Evolutionary conservation across 1,284 basidiomycete species (phyloP).

Genomic region (Cryptococcus floricola): DNA sequence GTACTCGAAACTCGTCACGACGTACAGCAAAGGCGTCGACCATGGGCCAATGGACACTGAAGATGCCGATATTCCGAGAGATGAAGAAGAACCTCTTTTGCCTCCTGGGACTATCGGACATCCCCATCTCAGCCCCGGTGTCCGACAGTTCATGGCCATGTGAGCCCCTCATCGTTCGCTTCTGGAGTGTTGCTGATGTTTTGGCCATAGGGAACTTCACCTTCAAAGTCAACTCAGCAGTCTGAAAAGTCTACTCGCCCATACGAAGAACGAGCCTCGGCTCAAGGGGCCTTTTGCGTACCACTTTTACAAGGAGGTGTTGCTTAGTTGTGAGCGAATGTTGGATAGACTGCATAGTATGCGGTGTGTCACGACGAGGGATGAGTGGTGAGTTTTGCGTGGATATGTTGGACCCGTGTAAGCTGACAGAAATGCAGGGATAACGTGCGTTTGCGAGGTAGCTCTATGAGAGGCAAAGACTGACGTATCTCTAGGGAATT

Average conservation of each 20-base stretch:
- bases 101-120: constrained; percentile 5
- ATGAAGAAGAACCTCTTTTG: constrained; percentile 11
- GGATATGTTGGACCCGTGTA: neutral
- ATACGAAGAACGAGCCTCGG: constrained; percentile 88
- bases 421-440: constrained; percentile 18
- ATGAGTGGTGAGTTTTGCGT: constrained; percentile 68
- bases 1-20: constrained; percentile 47
- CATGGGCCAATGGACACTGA: constrained; percentile 1
- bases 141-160: constrained; percentile 87
- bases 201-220: constrained; percentile 73
- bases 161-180: constrained; percentile 43
- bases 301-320: constrained; percentile 72
- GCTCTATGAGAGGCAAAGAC: neutral
- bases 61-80: constrained; percentile 3
- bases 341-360: constrained; percentile 84
- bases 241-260: constrained; percentile 72
- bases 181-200: neutral
- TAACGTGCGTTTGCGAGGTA: constrained; percentile 11
- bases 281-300: constrained; percentile 89
- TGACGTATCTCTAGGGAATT: constrained; percentile 45
- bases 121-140: constrained; percentile 42
- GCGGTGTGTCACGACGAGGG: constrained; percentile 87
- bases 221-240: constrained; percentile 85
- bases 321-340: constrained; percentile 83
- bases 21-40: constrained; percentile 29